Base-by-base conservation (phyloP, 2,329 filamentous ascomycete genomes). In the Pseudohalonectria lignicola region DNA sequence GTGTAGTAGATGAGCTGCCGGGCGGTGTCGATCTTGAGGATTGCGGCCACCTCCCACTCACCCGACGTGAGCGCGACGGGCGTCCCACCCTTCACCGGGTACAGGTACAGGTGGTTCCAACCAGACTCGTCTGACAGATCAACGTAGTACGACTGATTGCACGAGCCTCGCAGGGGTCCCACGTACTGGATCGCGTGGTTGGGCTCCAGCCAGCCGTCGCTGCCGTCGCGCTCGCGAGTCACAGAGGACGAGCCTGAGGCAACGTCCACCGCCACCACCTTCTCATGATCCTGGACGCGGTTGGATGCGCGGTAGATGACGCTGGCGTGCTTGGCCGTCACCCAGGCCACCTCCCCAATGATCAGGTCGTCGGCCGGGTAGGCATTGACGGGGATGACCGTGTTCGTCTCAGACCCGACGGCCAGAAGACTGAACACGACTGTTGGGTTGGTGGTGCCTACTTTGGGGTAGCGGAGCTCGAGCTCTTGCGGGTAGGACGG, bases 401-500 rank as follows among this genome's bases (percentile, higher is more conserved):
- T 75, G 57, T 95, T 75, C 15, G 88, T 75, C 45, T 90, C 81
- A 0, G 68, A 60, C 52, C 96, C 96, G 21, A 84, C 83, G 34
- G 76, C 82, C 1, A 79, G 68, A 34, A 90, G 80, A 7, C 82
- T 69, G 19, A 96, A 83, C 16, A 76, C 79, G 4, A 96, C 90
- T 12, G 85, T 76, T 0, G 92, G 92, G 56, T 98, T 98, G 33
- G 88, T 87, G 3, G 88, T 81, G 4, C 92, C 93, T 17, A 90
- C 84, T 60, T 96, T 98, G 36, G 92, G 93, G 52, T 98, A 98
- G 59, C 98, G 98, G 72, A 98, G 93, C 49, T 87, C 67, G 45
- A 82, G 76, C 29, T 90, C 79, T 53, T 96, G 88, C 0, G 92
- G 92, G 53, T 98, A 98, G 37, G 76, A 78, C 55, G 95, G 87